These are phyloP conservation scores for Marvania coccoides DNA, from an alignment of 139 green algal species.

Conservation along the genomic window DNA sequence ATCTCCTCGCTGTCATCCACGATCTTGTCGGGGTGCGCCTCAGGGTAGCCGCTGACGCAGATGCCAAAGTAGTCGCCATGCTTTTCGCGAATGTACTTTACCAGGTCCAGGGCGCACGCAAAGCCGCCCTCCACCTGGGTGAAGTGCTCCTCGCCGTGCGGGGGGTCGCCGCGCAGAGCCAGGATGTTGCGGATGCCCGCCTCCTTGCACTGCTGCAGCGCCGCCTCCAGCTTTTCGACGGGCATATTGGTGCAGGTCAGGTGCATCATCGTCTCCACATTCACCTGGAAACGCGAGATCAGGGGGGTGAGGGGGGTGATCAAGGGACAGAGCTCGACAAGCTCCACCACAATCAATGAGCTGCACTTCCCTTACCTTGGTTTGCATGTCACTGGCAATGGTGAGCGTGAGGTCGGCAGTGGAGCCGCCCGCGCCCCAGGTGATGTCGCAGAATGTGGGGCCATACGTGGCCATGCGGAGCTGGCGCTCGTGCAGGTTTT, in stretches of 20 bases:
- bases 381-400: conserved; percentile 92
- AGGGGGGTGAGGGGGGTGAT: not conserved
- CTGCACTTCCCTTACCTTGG: conserved; percentile 50
- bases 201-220: conserved; percentile 75
- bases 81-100: conserved; percentile 85
- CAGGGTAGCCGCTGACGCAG: conserved; percentile 87
- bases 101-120: conserved; percentile 85
- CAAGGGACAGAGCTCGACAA: not conserved
- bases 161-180: conserved; percentile 87
- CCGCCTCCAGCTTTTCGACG: conserved; percentile 74
- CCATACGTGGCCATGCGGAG: conserved; percentile 74
- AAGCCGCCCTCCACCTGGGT: conserved; percentile 84
- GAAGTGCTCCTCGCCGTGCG: conserved; percentile 88
- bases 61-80: conserved; percentile 95
- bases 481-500: conserved; percentile 89
- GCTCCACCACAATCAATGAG: not conserved
- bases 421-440: conserved; percentile 92
- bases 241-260: conserved; percentile 99
- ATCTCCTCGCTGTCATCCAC: conserved; percentile 66
- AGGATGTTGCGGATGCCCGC: conserved; percentile 91
- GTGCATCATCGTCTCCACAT: conserved; percentile 98
- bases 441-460: conserved; percentile 96
- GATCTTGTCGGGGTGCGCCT: conserved; percentile 93
- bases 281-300: conserved; percentile 54
- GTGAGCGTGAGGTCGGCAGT: conserved; percentile 93